A percentile compares a stretch with the other conserved stretches of the same genome.
These are phyloP conservation scores for Syzygium malaccense DNA, from an alignment of 441 rosid genomes.

Conservation along the genomic window DNA sequence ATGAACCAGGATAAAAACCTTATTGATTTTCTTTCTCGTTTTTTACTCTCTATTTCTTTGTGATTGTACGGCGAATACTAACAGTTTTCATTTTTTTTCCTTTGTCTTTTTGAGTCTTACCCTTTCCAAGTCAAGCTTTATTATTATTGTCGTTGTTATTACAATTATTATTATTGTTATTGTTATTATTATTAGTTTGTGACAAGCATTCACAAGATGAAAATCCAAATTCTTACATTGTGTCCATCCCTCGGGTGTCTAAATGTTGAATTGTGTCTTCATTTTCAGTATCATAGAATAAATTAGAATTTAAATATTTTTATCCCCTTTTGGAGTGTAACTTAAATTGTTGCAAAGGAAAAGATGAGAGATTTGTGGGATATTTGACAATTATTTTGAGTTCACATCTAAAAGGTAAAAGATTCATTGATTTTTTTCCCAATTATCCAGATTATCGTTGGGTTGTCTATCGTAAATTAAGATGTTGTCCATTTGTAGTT, in stretches of 20 bases:
- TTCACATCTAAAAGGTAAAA: neutral
- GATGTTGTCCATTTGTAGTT: neutral
- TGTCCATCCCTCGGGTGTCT: neutral
- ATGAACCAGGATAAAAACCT: too few species aligned
- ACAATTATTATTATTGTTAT: neutral
- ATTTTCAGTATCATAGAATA: neutral
- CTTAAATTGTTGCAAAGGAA: neutral
- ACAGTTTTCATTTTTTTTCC: too few species aligned
- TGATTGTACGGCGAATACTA: too few species aligned
- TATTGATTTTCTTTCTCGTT: too few species aligned
- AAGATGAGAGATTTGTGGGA: neutral
- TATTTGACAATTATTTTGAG: neutral
- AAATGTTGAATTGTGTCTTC: neutral
- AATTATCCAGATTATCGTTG: neutral
- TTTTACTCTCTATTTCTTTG: too few species aligned
- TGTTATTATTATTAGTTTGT: neutral
- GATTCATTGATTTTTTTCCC: neutral
- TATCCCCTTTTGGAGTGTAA: neutral
- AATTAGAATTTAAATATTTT: neutral
- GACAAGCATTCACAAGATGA: neutral
- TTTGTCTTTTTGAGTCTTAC: too few species aligned
- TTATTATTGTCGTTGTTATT: too few species aligned
- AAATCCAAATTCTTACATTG: neutral
- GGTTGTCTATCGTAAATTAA: neutral
- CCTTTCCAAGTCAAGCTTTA: too few species aligned